These are phyloP conservation scores for Fusarium sublunatum DNA, from an alignment of 2,329 filamentous ascomycete genomes.

Conservation along the genomic window DNA sequence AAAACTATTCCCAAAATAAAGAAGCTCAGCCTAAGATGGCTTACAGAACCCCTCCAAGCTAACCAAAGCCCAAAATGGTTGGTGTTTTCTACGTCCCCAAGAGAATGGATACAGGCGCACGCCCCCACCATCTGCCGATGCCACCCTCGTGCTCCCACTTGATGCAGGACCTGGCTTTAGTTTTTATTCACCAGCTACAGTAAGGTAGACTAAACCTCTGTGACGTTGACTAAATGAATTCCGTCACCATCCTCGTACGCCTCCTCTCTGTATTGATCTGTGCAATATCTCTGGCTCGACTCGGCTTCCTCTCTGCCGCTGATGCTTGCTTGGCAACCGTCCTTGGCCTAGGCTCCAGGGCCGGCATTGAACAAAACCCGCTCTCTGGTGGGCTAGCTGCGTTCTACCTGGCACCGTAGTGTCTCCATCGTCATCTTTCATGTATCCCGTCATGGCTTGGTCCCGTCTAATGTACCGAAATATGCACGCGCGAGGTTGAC, in stretches of 20 bases:
- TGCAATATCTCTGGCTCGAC: conserved; percentile 16
- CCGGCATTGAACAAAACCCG: conserved; percentile 24
- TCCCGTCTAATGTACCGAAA: conserved; percentile 25
- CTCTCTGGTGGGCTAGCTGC: conserved; percentile 31
- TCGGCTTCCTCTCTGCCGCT: conserved; percentile 23
- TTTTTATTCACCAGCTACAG: conserved; percentile 3
- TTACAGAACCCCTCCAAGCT: conserved; percentile 31
- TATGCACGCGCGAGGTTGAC: conserved; percentile 18
- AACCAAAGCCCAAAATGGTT: conserved; percentile 13
- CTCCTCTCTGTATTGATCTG: neutral
- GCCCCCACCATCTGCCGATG: conserved; percentile 37
- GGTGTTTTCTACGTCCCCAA: conserved; percentile 17
- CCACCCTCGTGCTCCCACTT: conserved; percentile 28
- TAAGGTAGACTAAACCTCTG: conserved; percentile 4
- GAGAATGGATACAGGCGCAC: conserved; percentile 20
- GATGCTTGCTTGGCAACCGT: conserved; percentile 1
- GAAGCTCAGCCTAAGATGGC: conserved; percentile 14
- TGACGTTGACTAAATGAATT: conserved; percentile 24
- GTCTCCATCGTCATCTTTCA: conserved; percentile 34
- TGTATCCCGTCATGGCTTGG: conserved; percentile 41
- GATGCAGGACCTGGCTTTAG: conserved; percentile 10
- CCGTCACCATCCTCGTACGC: conserved; percentile 35
- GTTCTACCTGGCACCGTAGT: conserved; percentile 34
- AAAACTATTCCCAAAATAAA: conserved; percentile 12
- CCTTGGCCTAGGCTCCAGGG: conserved; percentile 12